phyloP scores from a whole-genome alignment of 352 stramenopile species.

The Thalassiosira exigua region DNA sequence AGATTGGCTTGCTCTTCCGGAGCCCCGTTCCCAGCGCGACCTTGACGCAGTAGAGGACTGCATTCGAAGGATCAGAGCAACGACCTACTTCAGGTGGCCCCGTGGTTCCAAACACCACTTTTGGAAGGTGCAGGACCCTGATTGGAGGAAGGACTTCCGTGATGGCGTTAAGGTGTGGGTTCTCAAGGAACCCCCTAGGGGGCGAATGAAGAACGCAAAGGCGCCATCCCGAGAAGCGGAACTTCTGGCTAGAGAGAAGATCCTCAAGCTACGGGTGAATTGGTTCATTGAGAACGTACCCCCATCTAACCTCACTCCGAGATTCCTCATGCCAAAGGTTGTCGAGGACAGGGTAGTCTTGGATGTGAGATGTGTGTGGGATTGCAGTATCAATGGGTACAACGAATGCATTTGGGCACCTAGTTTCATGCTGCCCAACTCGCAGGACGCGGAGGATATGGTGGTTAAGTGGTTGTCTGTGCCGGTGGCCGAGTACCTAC shows the following conservation, averaged over 20 bases:
- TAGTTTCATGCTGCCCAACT: conserved; percentile 23
- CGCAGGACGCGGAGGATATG: conserved; percentile 29
- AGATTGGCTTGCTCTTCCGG: conserved; percentile 12
- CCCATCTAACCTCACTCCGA: too few species aligned
- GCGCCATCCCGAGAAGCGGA: conserved; percentile 5
- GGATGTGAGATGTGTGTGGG: conserved; percentile 33
- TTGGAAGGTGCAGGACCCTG: conserved; percentile 11
- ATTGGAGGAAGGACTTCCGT: conserved; percentile 7
- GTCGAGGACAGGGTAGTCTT: too few species aligned
- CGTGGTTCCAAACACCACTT: conserved; percentile 27
- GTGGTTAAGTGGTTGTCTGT: conserved; percentile 35
- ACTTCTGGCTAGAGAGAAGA: conserved; percentile 17
- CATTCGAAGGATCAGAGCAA: not conserved
- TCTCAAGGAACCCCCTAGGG: not conserved
- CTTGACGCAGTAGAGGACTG: not conserved
- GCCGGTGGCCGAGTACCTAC: conserved; percentile 26
- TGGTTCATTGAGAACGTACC: too few species aligned
- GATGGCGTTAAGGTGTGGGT: conserved; percentile 9
- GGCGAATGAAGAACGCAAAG: conserved; percentile 5
- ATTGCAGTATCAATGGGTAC: conserved; percentile 35
- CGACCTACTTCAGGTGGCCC: conserved; percentile 16
- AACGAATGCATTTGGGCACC: conserved; percentile 28
- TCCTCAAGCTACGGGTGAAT: conserved; percentile 23
- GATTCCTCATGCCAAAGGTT: too few species aligned
- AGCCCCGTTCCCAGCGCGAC: not conserved